phyloP scores from a whole-genome alignment of 73 alveolate species.

The Tetrahymena thermophila region DNA sequence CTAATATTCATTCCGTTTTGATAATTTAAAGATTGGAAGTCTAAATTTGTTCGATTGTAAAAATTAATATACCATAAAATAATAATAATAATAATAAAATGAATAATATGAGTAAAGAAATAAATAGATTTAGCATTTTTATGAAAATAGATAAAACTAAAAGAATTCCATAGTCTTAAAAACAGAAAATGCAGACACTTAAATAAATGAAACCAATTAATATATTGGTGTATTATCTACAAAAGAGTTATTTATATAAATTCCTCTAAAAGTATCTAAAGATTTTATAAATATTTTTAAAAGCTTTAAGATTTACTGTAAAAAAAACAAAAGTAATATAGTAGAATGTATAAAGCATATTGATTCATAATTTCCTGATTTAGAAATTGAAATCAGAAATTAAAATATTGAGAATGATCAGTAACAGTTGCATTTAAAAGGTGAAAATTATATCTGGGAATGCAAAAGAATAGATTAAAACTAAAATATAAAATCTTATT shows the following conservation, averaged over 20 bases:
- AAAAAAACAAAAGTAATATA: neutral
- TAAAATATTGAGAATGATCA: neutral
- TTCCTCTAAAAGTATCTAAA: neutral
- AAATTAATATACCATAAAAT: too few relatives aligned
- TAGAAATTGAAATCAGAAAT: neutral
- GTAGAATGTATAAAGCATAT: neutral
- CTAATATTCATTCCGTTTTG: neutral
- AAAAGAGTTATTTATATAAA: neutral
- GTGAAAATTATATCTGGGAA: neutral
- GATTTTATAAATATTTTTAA: neutral
- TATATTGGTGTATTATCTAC: neutral
- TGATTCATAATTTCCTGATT: neutral
- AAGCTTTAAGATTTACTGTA: neutral
- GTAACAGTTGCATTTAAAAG: neutral
- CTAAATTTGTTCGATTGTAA: neutral
- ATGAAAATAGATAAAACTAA: neutral
- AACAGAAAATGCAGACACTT: neutral
- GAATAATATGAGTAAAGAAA: too few relatives aligned
- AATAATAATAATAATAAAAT: neutral
- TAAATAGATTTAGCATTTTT: neutral
- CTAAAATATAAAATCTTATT: neutral
- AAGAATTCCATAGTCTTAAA: too few relatives aligned
- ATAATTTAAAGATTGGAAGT: neutral
- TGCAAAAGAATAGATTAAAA: neutral
- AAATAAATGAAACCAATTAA: neutral